Conservation (phyloP, 371 early-diverging fungal genomes). For the Mortierella sp. region DNA sequence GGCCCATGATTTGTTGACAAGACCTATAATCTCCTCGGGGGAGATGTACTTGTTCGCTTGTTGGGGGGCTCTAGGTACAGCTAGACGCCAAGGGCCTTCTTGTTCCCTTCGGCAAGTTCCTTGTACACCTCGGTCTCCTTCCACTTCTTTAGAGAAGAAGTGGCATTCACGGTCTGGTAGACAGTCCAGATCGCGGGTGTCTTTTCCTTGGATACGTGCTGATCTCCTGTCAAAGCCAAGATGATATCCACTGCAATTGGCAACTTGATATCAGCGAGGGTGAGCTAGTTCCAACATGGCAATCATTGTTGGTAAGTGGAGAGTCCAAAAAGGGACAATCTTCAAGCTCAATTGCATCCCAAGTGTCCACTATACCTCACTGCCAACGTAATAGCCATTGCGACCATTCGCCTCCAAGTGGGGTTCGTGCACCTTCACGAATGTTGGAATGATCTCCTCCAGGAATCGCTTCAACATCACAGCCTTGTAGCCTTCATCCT, state of each 20-base stretch:
- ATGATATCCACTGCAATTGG: slow-evolving; percentile 12
- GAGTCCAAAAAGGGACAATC: too few relatives aligned
- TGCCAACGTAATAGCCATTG: slow-evolving; percentile 30
- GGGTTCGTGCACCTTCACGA: slow-evolving; percentile 19
- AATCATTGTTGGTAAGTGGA: too few relatives aligned
- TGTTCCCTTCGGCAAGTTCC: slow-evolving; percentile 8
- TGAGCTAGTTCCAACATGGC: slow-evolving; percentile 7
- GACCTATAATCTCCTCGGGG: too few relatives aligned
- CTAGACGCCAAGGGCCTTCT: slow-evolving; percentile 21
- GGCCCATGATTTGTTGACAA: too few relatives aligned
- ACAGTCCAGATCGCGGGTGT: slow-evolving; percentile 41
- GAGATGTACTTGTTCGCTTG: too few relatives aligned
- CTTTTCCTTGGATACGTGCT: slow-evolving; percentile 20
- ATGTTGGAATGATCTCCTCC: slow-evolving; percentile 16
- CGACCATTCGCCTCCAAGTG: slow-evolving; percentile 29
- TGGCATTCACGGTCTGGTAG: slow-evolving; percentile 28
- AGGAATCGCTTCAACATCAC: slow-evolving; percentile 20
- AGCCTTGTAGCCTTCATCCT: slow-evolving; percentile 27
- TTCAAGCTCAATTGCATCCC: too few relatives aligned
- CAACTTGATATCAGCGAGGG: slow-evolving; percentile 24
- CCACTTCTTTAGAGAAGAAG: slow-evolving; percentile 28
- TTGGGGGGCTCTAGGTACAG: too few relatives aligned
- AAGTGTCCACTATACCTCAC: slow-evolving; percentile 21
- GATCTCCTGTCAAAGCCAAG: slow-evolving; percentile 14
- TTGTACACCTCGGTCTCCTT: slow-evolving; percentile 17